Conservation (phyloP, 2,329 filamentous ascomycete species). For the Ophiostoma ulmi region DNA sequence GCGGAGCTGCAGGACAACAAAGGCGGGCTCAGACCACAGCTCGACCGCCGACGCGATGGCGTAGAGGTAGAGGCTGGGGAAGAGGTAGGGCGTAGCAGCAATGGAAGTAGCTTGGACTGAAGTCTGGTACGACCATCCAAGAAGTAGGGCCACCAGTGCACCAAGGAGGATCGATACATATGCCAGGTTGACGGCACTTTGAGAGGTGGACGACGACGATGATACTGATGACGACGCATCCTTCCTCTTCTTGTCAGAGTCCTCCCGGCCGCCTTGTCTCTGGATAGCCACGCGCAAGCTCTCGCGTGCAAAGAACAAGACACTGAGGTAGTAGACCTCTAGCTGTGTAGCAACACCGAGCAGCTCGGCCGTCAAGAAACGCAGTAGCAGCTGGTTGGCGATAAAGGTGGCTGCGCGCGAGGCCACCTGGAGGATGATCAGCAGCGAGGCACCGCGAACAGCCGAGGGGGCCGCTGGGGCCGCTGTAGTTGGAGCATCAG, state of each 20-base stretch:
- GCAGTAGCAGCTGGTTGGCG: constrained; percentile 85
- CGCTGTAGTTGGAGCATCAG: background rate
- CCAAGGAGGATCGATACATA: constrained; percentile 73
- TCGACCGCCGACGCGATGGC: constrained; percentile 61
- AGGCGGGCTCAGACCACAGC: constrained; percentile 79
- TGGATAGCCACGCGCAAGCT: constrained; percentile 88
- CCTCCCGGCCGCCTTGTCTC: constrained; percentile 50
- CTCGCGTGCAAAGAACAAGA: constrained; percentile 92
- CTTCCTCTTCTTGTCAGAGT: background rate
- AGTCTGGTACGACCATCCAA: constrained; percentile 64
- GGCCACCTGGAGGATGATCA: constrained; percentile 80
- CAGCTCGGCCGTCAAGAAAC: constrained; percentile 77
- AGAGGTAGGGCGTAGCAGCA: constrained; percentile 59
- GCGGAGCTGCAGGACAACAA: constrained; percentile 78
- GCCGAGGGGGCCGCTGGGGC: constrained; percentile 19
- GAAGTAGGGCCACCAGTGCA: constrained; percentile 53
- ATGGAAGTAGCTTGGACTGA: constrained; percentile 39
- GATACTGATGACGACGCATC: background rate
- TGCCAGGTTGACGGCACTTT: constrained; percentile 82
- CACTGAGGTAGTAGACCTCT: constrained; percentile 85
- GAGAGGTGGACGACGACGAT: constrained; percentile 41
- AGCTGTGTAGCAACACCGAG: constrained; percentile 84
- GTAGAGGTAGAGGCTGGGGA: constrained; percentile 50
- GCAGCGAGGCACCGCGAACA: constrained; percentile 69
- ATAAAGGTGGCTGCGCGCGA: constrained; percentile 87